Conservation (phyloP, 768 basidiomycete species). For the Lactarius tabidus region DNA sequence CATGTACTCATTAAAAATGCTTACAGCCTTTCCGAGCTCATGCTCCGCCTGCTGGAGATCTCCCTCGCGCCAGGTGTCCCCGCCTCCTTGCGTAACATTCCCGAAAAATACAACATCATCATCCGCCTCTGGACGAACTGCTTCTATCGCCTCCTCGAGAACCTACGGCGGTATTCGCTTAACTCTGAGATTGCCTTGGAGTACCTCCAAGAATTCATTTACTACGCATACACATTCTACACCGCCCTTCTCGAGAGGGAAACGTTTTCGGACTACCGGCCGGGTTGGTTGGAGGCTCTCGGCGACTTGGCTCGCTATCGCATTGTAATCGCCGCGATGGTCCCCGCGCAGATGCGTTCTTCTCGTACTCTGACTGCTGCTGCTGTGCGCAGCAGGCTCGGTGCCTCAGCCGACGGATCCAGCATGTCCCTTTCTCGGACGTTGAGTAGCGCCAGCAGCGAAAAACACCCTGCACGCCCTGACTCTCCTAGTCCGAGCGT, state of each 20-base stretch:
- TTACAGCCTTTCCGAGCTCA: constrained; percentile 81
- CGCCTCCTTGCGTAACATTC: constrained; percentile 82
- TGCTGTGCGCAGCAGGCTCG: constrained; percentile 42
- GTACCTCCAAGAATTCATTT: constrained; percentile 90
- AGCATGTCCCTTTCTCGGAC: constrained; percentile 18
- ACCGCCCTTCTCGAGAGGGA: constrained; percentile 84
- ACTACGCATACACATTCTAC: constrained; percentile 94
- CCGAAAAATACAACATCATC: constrained; percentile 94
- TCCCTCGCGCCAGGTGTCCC: constrained; percentile 86
- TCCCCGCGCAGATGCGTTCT: constrained; percentile 43
- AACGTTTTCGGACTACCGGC: constrained; percentile 61
- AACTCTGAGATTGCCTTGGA: constrained; percentile 71
- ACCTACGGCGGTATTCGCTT: constrained; percentile 81
- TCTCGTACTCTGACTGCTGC: constrained; percentile 49
- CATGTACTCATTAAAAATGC: constrained; percentile 8
- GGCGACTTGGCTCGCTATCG: constrained; percentile 94
- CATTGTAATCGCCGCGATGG: constrained; percentile 92
- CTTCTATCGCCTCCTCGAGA: constrained; percentile 87
- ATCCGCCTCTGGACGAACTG: constrained; percentile 88
- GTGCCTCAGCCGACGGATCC: constrained; percentile 23
- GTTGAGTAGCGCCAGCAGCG: constrained; percentile 19
- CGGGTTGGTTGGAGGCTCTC: constrained; percentile 92
- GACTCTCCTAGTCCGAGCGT: constrained; percentile 58
- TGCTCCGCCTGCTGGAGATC: constrained; percentile 83
- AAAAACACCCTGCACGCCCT: constrained; percentile 28